Percentiles rank a stretch among this genome's conserved stretches.
Conservation (phyloP, 78 protist genomes). For the Mastigamoeba balamuthi region DNA sequence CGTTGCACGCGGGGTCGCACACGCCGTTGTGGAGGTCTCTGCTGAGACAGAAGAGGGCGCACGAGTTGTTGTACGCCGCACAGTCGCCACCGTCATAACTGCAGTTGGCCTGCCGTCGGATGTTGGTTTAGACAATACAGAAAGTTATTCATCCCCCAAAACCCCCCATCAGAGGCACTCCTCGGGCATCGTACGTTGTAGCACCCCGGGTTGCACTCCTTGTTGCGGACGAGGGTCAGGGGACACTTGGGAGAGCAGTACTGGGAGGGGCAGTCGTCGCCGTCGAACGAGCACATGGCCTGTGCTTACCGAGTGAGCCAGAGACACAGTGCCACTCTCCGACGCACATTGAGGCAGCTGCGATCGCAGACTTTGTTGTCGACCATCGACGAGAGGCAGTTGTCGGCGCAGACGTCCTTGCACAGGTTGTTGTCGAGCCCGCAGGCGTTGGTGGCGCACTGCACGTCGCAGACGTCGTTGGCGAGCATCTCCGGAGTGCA, state of each 20-base stretch:
- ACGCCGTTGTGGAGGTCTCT: not conserved
- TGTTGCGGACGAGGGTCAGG: not conserved
- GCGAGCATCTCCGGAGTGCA: not conserved
- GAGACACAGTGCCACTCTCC: too few relatives aligned
- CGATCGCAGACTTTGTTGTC: too few relatives aligned
- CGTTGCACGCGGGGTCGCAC: slow-evolving; percentile 10
- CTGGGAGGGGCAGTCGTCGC: slow-evolving; percentile 3
- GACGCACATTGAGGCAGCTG: too few relatives aligned
- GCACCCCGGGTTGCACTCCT: slow-evolving; percentile 8
- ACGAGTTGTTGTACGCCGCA: not conserved
- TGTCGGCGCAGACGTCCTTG: too few relatives aligned
- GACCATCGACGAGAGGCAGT: too few relatives aligned
- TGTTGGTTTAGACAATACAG: too few relatives aligned
- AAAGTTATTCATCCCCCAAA: too few relatives aligned
- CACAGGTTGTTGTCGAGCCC: slow-evolving; percentile 3
- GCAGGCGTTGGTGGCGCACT: slow-evolving; percentile 12
- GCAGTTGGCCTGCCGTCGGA: not conserved
- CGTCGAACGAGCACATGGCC: slow-evolving; percentile 2
- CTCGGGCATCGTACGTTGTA: too few relatives aligned
- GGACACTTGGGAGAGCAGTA: too few relatives aligned
- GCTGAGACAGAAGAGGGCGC: too few relatives aligned
- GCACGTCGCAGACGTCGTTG: not conserved
- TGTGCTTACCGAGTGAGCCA: too few relatives aligned
- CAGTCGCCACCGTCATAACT: slow-evolving; percentile 19
- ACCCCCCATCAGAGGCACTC: not conserved